These are phyloP conservation scores for Calycina marina DNA, from an alignment of 2,329 filamentous ascomycete species.

Conservation along the genomic window DNA sequence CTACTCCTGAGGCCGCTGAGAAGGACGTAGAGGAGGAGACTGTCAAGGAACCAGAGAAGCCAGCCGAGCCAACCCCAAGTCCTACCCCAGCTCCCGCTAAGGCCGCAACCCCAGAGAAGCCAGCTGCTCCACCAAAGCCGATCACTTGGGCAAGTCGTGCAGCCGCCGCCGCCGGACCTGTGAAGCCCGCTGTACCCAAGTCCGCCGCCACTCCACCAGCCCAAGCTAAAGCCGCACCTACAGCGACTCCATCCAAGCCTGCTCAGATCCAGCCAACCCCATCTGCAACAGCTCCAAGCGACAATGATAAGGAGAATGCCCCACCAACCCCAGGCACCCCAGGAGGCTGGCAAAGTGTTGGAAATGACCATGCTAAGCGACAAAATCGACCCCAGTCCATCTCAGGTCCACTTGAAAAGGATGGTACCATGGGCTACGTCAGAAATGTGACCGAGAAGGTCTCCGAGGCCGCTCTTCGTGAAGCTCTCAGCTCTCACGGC, in stretches of 20 bases:
- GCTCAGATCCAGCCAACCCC: slow-evolving; percentile 31
- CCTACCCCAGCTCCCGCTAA: slow-evolving; percentile 18
- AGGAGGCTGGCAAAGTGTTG: slow-evolving; percentile 76
- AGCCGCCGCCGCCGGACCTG: slow-evolving; percentile 37
- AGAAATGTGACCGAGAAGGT: slow-evolving; percentile 92
- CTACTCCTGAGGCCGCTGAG: slow-evolving; percentile 32
- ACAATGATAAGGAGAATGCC: slow-evolving; percentile 21
- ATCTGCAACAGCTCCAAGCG: slow-evolving; percentile 27
- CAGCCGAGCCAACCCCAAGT: slow-evolving; percentile 45
- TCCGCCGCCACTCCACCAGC: slow-evolving; percentile 39
- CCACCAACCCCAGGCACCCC: slow-evolving; percentile 18
- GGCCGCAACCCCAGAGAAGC: slow-evolving; percentile 33
- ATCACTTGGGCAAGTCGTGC: slow-evolving; percentile 63
- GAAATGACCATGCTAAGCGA: slow-evolving; percentile 63
- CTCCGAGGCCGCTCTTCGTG: slow-evolving; percentile 55
- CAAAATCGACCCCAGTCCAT: slow-evolving; percentile 61
- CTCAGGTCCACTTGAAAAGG: slow-evolving; percentile 50
- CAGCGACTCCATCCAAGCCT: slow-evolving; percentile 21
- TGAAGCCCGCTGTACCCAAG: slow-evolving; percentile 47
- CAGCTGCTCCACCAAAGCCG: slow-evolving; percentile 43
- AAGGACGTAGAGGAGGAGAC: slow-evolving; percentile 40
- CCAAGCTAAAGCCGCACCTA: slow-evolving; percentile 36
- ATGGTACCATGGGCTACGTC: slow-evolving; percentile 74
- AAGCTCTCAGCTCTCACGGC: slow-evolving; percentile 56
- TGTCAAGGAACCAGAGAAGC: slow-evolving; percentile 49